These are phyloP conservation scores for Porcisia deanei DNA, from an alignment of 208 protist genomes.

Conservation along the genomic window DNA sequence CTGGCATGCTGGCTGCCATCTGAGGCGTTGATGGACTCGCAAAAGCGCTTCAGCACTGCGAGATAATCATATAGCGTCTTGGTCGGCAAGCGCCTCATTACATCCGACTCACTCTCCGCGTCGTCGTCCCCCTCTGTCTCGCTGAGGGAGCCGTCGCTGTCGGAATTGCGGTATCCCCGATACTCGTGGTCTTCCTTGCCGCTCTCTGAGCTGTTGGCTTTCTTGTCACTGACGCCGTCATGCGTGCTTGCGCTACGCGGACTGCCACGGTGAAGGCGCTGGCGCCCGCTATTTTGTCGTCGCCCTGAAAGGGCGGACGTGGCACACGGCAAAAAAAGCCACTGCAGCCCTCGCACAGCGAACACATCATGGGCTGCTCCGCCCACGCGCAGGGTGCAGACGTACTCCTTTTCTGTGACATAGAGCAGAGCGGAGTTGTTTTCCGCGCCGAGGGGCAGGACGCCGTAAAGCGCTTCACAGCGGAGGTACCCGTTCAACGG, in stretches of 20 bases:
- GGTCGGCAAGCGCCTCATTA: slow-evolving; percentile 23
- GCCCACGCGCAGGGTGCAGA: slow-evolving; percentile 28
- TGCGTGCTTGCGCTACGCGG: neutral
- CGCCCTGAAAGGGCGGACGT: slow-evolving; percentile 5
- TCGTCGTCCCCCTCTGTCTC: slow-evolving; percentile 12
- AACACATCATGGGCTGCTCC: slow-evolving; percentile 45
- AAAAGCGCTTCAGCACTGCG: slow-evolving; percentile 55
- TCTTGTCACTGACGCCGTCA: too few relatives aligned
- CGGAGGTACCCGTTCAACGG: slow-evolving; percentile 25
- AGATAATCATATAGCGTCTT: slow-evolving; percentile 57
- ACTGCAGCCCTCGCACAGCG: slow-evolving; percentile 50
- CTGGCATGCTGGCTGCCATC: slow-evolving; percentile 8
- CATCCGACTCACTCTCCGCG: slow-evolving; percentile 12
- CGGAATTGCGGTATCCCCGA: neutral
- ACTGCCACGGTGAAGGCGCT: neutral
- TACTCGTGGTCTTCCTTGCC: neutral
- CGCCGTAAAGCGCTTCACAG: slow-evolving; percentile 74
- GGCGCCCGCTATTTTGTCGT: neutral
- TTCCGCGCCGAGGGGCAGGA: slow-evolving; percentile 45
- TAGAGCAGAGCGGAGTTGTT: slow-evolving; percentile 67
- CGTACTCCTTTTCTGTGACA: slow-evolving; percentile 42
- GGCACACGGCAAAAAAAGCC: slow-evolving; percentile 47
- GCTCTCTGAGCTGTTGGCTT: neutral
- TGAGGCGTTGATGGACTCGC: slow-evolving; percentile 32
- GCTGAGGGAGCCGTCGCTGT: neutral